These are phyloP conservation scores for Cryphonectria radicalis DNA, from an alignment of 2,329 filamentous ascomycete species.

Conservation along the genomic window DNA sequence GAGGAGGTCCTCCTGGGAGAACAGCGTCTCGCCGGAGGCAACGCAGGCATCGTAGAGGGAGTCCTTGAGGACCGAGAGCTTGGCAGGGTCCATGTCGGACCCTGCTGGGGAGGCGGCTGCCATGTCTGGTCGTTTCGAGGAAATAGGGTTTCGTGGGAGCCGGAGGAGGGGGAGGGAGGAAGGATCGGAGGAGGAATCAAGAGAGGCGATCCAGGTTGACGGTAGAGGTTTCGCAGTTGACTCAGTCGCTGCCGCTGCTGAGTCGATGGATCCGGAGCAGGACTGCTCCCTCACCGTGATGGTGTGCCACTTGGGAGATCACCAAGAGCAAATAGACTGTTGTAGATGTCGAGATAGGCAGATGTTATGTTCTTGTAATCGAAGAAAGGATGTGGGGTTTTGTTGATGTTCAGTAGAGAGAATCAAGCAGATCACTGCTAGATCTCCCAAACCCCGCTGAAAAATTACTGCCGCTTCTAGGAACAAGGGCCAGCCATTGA, in stretches of 20 bases:
- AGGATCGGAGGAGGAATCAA: too few relatives aligned
- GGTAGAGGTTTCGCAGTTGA: not conserved
- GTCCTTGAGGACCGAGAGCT: slow-evolving; percentile 58
- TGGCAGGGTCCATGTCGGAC: slow-evolving; percentile 38
- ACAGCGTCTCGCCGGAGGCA: slow-evolving; percentile 26
- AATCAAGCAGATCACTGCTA: slow-evolving; percentile 4
- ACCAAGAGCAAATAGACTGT: too few relatives aligned
- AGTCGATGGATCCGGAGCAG: not conserved
- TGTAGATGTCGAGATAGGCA: not conserved
- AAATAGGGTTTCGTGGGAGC: not conserved
- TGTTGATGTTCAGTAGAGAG: not conserved
- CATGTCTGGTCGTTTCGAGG: slow-evolving; percentile 5
- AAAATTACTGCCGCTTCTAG: slow-evolving; percentile 14
- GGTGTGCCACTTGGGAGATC: not conserved
- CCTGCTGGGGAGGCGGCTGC: slow-evolving; percentile 23
- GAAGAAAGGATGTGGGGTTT: not conserved
- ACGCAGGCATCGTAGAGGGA: slow-evolving; percentile 59
- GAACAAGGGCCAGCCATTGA: slow-evolving; percentile 1
- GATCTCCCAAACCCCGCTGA: slow-evolving; percentile 13
- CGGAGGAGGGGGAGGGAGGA: not conserved
- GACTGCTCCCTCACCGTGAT: not conserved
- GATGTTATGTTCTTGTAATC: not conserved
- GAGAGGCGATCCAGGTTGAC: too few relatives aligned
- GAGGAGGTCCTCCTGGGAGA: slow-evolving; percentile 29
- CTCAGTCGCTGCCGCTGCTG: not conserved